Evolutionary conservation across 73 alveolate genomes (phyloP), one percentile per base, ranked within the genome.

Genomic region (Durusdinium trenchii): DNA sequence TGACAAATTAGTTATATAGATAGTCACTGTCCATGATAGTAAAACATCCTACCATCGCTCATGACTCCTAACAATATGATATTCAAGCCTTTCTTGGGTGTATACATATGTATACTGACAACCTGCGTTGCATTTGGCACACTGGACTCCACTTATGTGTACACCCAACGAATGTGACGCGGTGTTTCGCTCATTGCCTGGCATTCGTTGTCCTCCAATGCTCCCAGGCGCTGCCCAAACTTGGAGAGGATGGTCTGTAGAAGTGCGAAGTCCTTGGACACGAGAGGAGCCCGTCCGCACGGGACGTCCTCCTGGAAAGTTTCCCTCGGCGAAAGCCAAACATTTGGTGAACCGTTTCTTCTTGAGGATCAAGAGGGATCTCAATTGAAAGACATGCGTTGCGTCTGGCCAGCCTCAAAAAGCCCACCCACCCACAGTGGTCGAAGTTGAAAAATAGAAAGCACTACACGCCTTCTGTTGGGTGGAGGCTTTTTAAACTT

Each of bases 121-220:
- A n/a, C n/a, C n/a, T n/a, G n/a, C n/a, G n/a, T n/a, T n/a, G n/a
- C n/a, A n/a, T n/a, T n/a, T n/a, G n/a, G n/a, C n/a, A n/a, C n/a
- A n/a, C n/a, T n/a, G n/a, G n/a, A n/a, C n/a, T n/a, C n/a, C n/a
- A n/a, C n/a, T n/a, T n/a, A n/a, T n/a, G n/a, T n/a, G n/a, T n/a
- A n/a, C n/a, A n/a, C n/a, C n/a, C n/a, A n/a, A n/a, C 64, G 64
- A 20, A 54, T 20, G 64, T 54, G 9, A 12, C 64, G 78, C 40
- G 40, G 78, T 23, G 78, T 10, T 30, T 36, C 28, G 46, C 86
- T 42, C 42, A 26, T 46, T n/a, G 78, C 98, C 89, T 91, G 46
- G 89, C 98, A 91, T 51, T 91, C 98, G 78, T 75, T 67, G 89
- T 91, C 98, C 82, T 91, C 98, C 78, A 91, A 57, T 0, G 98